These are phyloP conservation scores for Arthrinium phaeospermum DNA, from an alignment of 2,329 filamentous ascomycete species.

Conservation along the genomic window DNA sequence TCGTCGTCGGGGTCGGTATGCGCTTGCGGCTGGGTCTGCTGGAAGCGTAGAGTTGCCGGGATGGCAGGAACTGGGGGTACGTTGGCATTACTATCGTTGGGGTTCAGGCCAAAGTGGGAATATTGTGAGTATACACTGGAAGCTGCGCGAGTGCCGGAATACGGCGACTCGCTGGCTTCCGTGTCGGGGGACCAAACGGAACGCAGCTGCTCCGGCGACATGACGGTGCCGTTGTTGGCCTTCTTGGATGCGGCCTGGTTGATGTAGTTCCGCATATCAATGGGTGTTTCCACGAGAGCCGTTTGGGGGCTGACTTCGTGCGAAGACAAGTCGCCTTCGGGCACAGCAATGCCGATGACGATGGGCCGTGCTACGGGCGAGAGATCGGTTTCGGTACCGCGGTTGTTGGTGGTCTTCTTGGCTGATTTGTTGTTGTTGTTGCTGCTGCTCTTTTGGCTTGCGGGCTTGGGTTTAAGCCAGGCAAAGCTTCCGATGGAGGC, in stretches of 20 bases:
- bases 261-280: constrained; percentile 38
- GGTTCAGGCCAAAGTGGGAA: constrained; percentile 42
- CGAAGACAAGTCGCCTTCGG: constrained; percentile 54
- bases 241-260: constrained; percentile 29
- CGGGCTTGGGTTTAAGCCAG: constrained; percentile 55
- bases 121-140: constrained; percentile 69
- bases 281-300: constrained; percentile 47
- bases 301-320: constrained; percentile 60
- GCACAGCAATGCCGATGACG: constrained; percentile 72
- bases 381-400: constrained; percentile 50
- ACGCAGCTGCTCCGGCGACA: constrained; percentile 44
- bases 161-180: constrained; percentile 54
- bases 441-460: constrained; percentile 29
- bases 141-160: constrained; percentile 48
- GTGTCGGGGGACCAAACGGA: constrained; percentile 69
- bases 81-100: constrained; percentile 33
- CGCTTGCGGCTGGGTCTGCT: constrained; percentile 35
- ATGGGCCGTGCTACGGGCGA: constrained; percentile 75
- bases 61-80: constrained; percentile 67
- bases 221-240: constrained; percentile 28
- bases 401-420: constrained; percentile 31
- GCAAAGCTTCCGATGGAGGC: constrained; percentile 63
- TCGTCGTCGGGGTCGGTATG: constrained; percentile 53
- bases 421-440: constrained; percentile 33
- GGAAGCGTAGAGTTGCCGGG: constrained; percentile 50